Conservation (phyloP, 257 asterid species). For the Gynochthodes officinalis region DNA sequence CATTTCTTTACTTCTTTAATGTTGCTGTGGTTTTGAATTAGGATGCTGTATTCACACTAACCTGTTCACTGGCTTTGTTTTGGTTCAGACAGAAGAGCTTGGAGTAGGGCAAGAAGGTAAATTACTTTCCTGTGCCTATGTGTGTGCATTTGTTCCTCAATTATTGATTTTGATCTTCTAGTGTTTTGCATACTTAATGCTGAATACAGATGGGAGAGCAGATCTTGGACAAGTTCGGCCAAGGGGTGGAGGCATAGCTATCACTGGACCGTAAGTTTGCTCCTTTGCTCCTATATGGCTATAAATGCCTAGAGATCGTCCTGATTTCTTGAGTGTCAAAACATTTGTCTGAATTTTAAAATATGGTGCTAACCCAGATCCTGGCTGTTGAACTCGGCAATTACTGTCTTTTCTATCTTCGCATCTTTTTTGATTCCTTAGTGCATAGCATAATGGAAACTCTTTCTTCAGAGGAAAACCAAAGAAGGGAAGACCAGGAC, state of each 20-base stretch:
- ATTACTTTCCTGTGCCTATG: constrained; percentile 11
- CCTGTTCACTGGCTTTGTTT: constrained; percentile 11
- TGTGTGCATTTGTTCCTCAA: not conserved
- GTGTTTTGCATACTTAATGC: constrained; percentile 4
- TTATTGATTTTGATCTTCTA: constrained; percentile 6
- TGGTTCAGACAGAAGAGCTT: constrained; percentile 71
- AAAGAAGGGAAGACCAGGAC: constrained; percentile 78
- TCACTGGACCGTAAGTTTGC: constrained; percentile 54
- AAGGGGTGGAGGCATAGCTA: constrained; percentile 48
- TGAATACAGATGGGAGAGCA: constrained; percentile 53
- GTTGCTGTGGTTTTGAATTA: not conserved
- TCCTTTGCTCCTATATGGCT: constrained; percentile 1
- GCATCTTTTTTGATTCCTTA: not conserved
- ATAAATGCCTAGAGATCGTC: not conserved
- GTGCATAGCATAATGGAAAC: constrained; percentile 5
- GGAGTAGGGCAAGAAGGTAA: constrained; percentile 82
- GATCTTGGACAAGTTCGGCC: constrained; percentile 70
- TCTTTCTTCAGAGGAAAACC: constrained; percentile 58
- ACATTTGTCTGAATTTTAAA: not conserved
- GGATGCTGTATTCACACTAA: not conserved
- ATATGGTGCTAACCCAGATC: not conserved
- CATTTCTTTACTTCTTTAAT: not conserved
- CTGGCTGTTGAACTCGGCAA: not conserved
- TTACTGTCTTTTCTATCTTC: not conserved
- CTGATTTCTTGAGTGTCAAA: not conserved